Evolutionary conservation across 192 early-diverging fungal species (phyloP).

Genomic region (Paraglomus occultum): DNA sequence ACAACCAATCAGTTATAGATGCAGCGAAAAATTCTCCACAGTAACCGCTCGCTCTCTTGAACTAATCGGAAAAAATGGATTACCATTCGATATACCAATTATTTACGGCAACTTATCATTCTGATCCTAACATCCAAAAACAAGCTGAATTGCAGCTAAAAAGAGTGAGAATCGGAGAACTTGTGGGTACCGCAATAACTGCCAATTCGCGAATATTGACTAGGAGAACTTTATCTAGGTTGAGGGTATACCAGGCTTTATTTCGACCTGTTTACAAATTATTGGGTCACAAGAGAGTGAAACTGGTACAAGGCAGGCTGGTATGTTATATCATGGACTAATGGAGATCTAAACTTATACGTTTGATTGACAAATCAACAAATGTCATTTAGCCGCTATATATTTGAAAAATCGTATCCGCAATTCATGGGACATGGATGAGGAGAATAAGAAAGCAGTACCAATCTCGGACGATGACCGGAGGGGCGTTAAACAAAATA

Average conservation of each 20-base stretch:
- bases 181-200: slow-evolving; percentile 1
- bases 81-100: slow-evolving; percentile 58
- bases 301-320: slow-evolving; percentile 55
- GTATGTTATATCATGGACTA: slow-evolving; percentile 30
- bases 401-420: slow-evolving; percentile 88
- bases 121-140: slow-evolving; percentile 76
- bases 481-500: slow-evolving; percentile 62
- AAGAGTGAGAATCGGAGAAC: slow-evolving; percentile 44
- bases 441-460: slow-evolving; percentile 21
- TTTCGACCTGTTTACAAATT: slow-evolving; percentile 43
- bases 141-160: slow-evolving; percentile 81
- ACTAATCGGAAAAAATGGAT: slow-evolving; percentile 49
- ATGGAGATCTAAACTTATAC: slow-evolving; percentile 24
- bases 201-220: neutral
- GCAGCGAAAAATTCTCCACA: no score
- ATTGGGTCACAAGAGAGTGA: slow-evolving; percentile 55
- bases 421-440: slow-evolving; percentile 62
- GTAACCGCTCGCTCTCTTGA: no score
- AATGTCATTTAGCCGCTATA: slow-evolving; percentile 56
- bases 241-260: neutral
- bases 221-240: neutral
- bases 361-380: neutral
- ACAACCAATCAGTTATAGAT: no score
- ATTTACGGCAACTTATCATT: slow-evolving; percentile 76
- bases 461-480: slow-evolving; percentile 69